Evolutionary conservation across 495 filamentous ascomycete genomes (phyloP).

Genomic region (Penicillium malachiteum): DNA sequence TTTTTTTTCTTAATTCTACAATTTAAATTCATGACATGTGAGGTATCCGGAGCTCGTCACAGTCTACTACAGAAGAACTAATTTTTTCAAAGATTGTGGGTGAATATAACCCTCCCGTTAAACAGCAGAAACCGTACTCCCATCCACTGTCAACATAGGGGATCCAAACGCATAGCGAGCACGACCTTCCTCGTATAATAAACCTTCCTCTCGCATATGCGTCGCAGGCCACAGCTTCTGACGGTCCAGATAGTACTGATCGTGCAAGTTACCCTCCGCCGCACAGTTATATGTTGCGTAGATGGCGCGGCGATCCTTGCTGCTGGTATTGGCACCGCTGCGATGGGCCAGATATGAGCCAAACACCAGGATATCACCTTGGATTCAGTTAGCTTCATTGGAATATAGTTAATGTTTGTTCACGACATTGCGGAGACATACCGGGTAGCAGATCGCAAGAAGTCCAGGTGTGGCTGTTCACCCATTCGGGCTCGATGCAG

Average conservation of each 20-base stretch:
- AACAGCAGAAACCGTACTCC: slow-evolving; percentile 8
- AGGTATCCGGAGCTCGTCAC: not conserved
- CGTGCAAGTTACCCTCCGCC: slow-evolving; percentile 41
- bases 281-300: slow-evolving; percentile 48
- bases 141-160: slow-evolving; percentile 42
- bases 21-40: not conserved
- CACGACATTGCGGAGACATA: slow-evolving; percentile 3
- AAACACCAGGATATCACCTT: slow-evolving; percentile 44
- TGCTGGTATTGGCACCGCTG: slow-evolving; percentile 40
- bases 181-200: slow-evolving; percentile 38
- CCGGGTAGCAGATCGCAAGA: slow-evolving; percentile 40
- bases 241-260: slow-evolving; percentile 44
- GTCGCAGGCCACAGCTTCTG: slow-evolving; percentile 43
- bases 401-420: too few relatives aligned
- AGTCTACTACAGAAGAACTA: not conserved
- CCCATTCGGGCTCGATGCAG: slow-evolving; percentile 41
- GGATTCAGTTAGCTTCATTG: not conserved
- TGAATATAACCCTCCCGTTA: too few relatives aligned
- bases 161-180: slow-evolving; percentile 40
- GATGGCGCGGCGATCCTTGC: slow-evolving; percentile 38
- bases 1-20: too few relatives aligned
- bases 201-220: slow-evolving; percentile 40
- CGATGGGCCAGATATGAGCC: slow-evolving; percentile 47
- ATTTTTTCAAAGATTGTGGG: not conserved
- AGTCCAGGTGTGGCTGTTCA: slow-evolving; percentile 37